Base-by-base conservation (phyloP, 192 early-diverging fungal genomes). In the Chytriomyces sp. region DNA sequence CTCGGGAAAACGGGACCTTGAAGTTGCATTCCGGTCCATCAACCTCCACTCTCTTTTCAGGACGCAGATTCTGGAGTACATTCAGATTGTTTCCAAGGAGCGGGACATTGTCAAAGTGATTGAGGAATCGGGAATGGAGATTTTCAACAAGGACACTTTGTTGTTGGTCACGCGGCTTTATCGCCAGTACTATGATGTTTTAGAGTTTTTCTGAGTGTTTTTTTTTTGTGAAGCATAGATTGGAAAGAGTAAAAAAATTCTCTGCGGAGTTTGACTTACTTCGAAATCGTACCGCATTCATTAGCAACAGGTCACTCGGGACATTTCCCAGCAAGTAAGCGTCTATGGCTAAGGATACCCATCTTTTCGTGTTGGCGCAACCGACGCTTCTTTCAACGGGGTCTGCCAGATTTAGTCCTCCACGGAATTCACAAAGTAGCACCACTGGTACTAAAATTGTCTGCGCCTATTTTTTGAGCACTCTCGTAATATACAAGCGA, bases 121-220 rank as follows among this genome's bases (percentile, higher is more conserved):
- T 50, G 61, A 60, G 6, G 78, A 79, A 43, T 6, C 46, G 8
- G 45, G n/a, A 7, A 28, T 67, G 67, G 67, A 77, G n/a, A 69
- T 77, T 62, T 79, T 74, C 64, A 24, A 72, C 26, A 59, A 68
- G 65, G 62, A 67, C 53, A 74, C 71, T 6, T 60, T 79, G 44
- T 23, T 67, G 64, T 35, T 44, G 26, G 65, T 79, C 45, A 68
- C 78, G 48, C 9, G 28, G 5, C 44, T 74, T 23, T 79, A 79
- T 48, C 69, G 65, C 8, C 47, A 74, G 64, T 79, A 79, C 47
- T 79, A 79, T 75, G 78, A 59, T 24, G 69, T 79, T 18, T 46
- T 48, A 6, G 47, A 23, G 45, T 75, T 75, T 47, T 75, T 75
- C 45, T 23, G 13, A 20, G 20, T n/a, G 2, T 57, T 20, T 57